A percentile compares a stretch with the other conserved stretches of the same genome.
Conservation (phyloP, 768 basidiomycete species). For the Leccinum uliginosum region DNA sequence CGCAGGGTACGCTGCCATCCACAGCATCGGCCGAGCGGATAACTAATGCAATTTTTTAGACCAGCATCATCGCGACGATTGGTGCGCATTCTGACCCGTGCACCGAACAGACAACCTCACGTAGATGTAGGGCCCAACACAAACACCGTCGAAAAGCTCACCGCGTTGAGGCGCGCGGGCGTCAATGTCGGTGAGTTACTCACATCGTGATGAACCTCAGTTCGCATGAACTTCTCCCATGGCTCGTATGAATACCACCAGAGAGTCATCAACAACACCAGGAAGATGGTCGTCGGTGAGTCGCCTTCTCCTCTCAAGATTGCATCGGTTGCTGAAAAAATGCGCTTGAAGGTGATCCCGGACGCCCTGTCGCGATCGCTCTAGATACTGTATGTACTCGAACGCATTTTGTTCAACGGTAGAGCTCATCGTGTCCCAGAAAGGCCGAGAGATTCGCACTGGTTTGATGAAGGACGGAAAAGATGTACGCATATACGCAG, state of each 20-base stretch:
- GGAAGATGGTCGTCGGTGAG: slow-evolving; percentile 77
- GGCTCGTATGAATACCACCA: slow-evolving; percentile 98
- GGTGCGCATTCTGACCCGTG: slow-evolving; percentile 45
- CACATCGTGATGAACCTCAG: slow-evolving; percentile 38
- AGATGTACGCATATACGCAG: slow-evolving; percentile 59
- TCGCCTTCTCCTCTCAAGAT: slow-evolving; percentile 1
- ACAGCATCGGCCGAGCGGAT: neutral
- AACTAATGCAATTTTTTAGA: slow-evolving; percentile 46
- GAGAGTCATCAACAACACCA: slow-evolving; percentile 96
- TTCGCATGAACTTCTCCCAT: slow-evolving; percentile 99
- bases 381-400: slow-evolving; percentile 78
- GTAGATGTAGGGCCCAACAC: slow-evolving; percentile 76
- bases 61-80: slow-evolving; percentile 97
- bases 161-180: slow-evolving; percentile 81
- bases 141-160: slow-evolving; percentile 86
- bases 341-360: slow-evolving; percentile 44
- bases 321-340: slow-evolving; percentile 3
- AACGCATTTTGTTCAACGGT: neutral
- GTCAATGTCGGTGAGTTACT: slow-evolving; percentile 88
- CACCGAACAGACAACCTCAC: slow-evolving; percentile 4
- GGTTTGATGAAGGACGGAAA: slow-evolving; percentile 82
- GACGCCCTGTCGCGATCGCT: slow-evolving; percentile 95
- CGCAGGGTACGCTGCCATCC: slow-evolving; percentile 68
- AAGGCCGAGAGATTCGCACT: slow-evolving; percentile 99
- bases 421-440: slow-evolving; percentile 43